These are phyloP conservation scores for Suillus brevipes DNA, from an alignment of 768 basidiomycete genomes.

Conservation along the genomic window DNA sequence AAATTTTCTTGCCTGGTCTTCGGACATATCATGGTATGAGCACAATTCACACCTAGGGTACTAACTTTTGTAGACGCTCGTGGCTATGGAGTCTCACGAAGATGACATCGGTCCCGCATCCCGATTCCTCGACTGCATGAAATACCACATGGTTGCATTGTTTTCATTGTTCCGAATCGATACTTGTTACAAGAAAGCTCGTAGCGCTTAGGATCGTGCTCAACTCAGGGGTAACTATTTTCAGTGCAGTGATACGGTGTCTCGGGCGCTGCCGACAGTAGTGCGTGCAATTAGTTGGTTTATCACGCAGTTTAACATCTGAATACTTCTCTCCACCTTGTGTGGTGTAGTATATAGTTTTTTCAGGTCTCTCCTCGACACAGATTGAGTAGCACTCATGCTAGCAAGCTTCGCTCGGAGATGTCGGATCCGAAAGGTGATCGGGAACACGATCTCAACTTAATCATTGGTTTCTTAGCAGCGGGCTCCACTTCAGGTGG, in stretches of 20 bases:
- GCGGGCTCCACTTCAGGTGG: background rate
- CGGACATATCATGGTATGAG: background rate
- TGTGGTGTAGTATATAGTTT: background rate
- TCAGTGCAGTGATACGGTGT: background rate
- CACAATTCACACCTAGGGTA: background rate
- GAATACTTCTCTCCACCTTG: background rate
- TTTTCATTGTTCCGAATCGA: slow-evolving; percentile 2
- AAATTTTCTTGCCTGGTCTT: background rate
- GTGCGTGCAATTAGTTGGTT: background rate
- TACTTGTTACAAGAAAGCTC: background rate
- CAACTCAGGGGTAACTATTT: background rate
- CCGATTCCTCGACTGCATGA: background rate
- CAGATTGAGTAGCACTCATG: background rate
- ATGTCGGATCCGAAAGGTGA: background rate
- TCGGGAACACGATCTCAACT: background rate
- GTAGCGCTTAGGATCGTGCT: background rate
- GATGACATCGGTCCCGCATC: background rate
- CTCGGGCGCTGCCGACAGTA: background rate
- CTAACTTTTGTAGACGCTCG: background rate
- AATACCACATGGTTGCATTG: background rate
- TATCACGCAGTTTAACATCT: background rate
- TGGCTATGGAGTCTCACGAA: background rate
- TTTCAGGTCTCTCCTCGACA: background rate
- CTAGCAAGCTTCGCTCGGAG: background rate
- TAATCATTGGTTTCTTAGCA: background rate